Base-by-base conservation (phyloP, 164 flowering plant species). In the Aristolochia californica region DNA sequence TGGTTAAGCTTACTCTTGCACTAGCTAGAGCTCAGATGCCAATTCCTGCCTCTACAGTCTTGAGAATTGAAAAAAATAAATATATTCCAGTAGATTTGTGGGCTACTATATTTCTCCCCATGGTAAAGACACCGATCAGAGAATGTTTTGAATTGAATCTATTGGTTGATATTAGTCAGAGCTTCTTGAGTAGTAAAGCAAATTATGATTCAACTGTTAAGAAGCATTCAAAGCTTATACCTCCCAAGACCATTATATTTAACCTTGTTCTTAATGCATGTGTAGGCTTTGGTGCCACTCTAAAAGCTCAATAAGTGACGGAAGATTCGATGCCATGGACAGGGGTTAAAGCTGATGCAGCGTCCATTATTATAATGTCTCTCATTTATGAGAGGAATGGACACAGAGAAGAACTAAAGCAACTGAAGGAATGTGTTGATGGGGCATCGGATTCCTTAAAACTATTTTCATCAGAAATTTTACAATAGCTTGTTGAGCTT, bases 211-310 rank as follows among this genome's bases (percentile, higher is more conserved):
- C 45, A 16, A 60, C 66, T 9, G 72, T 58, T 54, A 56, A 63
- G 12, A 50, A 60, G 44, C 18, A 18, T 34, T 67, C 60, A 14
- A 70, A 63, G 67, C 52, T 68, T 50, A 54, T 70, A 34, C 80
- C 70, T 57, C 88, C 84, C 43, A 80, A 83, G 68, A 77, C 83
- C 9, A 45, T 68, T 66, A 71, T 80, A 21, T 83, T 91, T 69
- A 91, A 88, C 71, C 83, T 88, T 69, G 83, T 91, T 69, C 77
- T 91, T 45, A 75, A 80, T 79, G 87, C 83, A 21, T 86, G 90
- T 78, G 74, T 77, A 62, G 71, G 76, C 58, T 83, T 75, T 68
- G 67, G 57, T 45, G 75, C 77, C 25, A 61, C 79, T 43, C 53
- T 81, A 17, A 91, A 80, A 65, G 98, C 87, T 17, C 81, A 81